phyloP scores from a whole-genome alignment of 768 basidiomycete species.

The Mycena polygramma region DNA sequence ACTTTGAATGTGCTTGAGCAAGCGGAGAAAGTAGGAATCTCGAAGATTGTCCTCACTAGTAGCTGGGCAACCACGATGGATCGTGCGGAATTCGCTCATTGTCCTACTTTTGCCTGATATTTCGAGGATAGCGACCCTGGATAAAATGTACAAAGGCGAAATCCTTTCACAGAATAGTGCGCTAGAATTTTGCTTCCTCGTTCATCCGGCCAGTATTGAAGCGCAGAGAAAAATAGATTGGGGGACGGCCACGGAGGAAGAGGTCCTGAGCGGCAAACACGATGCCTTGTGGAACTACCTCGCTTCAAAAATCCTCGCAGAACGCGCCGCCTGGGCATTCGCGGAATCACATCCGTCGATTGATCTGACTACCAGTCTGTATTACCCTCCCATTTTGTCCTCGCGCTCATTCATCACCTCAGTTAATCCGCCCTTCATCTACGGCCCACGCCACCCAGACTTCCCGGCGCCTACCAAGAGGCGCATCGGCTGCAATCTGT shows the following conservation, averaged over 20 bases:
- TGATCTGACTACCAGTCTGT: constrained; percentile 55
- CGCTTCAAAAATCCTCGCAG: constrained; percentile 56
- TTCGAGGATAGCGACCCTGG: background rate
- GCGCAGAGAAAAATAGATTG: constrained; percentile 44
- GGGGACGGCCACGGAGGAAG: constrained; percentile 49
- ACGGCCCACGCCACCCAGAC: constrained; percentile 43
- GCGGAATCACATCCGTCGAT: constrained; percentile 54
- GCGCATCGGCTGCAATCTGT: constrained; percentile 39
- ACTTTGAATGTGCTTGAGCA: constrained; percentile 18
- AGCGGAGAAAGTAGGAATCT: constrained; percentile 8
- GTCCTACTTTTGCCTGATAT: background rate
- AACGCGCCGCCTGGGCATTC: constrained; percentile 58
- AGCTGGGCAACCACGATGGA: constrained; percentile 23
- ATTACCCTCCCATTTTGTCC: background rate
- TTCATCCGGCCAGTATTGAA: too few species aligned
- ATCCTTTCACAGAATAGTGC: background rate
- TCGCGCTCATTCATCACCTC: background rate
- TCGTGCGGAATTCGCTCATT: background rate
- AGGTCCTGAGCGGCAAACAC: constrained; percentile 45
- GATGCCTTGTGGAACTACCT: constrained; percentile 53
- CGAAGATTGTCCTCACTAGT: constrained; percentile 15
- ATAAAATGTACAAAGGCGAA: constrained; percentile 9
- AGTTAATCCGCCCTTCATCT: constrained; percentile 50
- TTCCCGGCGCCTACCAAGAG: constrained; percentile 22
- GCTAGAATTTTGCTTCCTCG: background rate